Conservation (phyloP, 1,284 basidiomycete genomes). For the Serendipita sp. region DNA sequence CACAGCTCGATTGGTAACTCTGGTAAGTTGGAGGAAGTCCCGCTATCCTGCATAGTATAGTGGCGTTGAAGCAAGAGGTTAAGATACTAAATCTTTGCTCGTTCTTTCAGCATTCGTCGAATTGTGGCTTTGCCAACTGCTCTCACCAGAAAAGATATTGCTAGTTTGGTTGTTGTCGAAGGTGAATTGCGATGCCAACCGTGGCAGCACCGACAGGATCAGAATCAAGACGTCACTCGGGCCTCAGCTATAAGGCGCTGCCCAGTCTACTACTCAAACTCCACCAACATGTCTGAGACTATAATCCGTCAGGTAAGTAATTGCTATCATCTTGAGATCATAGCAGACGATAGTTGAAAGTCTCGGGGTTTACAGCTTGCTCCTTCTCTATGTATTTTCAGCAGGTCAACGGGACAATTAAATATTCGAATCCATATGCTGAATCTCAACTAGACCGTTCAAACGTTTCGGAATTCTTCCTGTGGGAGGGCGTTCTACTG, state of each 20-base stretch:
- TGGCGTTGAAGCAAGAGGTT: too few relatives aligned
- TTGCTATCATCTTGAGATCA: background rate
- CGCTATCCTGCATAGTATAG: too few relatives aligned
- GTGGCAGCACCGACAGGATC: too few relatives aligned
- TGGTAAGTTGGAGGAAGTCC: too few relatives aligned
- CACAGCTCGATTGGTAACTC: background rate
- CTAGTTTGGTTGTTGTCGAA: too few relatives aligned
- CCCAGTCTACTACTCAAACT: background rate
- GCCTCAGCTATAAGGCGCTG: background rate
- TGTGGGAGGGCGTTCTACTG: slow-evolving; percentile 28
- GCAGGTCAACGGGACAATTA: background rate
- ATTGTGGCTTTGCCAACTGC: too few relatives aligned
- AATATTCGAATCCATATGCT: background rate
- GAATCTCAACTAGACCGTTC: background rate
- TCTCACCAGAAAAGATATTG: too few relatives aligned
- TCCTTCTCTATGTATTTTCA: background rate
- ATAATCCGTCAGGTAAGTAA: background rate
- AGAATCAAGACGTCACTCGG: too few relatives aligned
- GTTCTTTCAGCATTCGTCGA: too few relatives aligned
- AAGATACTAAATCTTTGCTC: too few relatives aligned
- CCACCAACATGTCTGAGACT: background rate
- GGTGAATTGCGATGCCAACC: too few relatives aligned
- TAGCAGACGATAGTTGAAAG: background rate
- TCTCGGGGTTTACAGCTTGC: background rate
- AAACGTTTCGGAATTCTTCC: slow-evolving; percentile 26